Base-by-base conservation (phyloP, 2,329 filamentous ascomycete species). In the Beauveria asiatica region DNA sequence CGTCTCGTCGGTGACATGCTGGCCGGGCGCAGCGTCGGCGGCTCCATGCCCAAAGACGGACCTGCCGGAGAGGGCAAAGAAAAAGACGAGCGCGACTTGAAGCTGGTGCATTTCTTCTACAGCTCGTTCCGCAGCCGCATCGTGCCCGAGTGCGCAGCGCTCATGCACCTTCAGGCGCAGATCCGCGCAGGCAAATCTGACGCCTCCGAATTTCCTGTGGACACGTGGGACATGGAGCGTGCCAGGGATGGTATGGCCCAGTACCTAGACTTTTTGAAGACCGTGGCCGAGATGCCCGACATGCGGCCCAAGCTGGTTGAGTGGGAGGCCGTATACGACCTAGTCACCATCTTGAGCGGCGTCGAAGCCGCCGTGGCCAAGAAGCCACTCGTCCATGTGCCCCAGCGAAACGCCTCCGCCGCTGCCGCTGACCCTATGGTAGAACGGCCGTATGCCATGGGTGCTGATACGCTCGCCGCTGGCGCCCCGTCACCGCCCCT, bases 151-250 rank as follows among this genome's bases (percentile, higher is more conserved):
- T 96, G 92, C 17, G 90, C 92, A 59, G 92, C 92, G n/a, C 79
- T 97, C 42, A 96, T 97, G 76, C 91, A 94, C 68, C 82, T 96
- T 3, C 93, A 97, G 75, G 90, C 90, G 17, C 89, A 96, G 69
- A 96, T 97, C 39, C 87, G 90, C 46, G 85, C 87, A 45, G 86
- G 87, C 37, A 81, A 86, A 60, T 85, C 87, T 17, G 83, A 93
- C 62, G 86, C 90, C 0, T 85, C 90, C 63, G 92, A 97, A 68
- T 97, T 97, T 67, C 93, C 93, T 0, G 86, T 97, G 1, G 95
- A 97, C 67, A 83, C 92, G 51, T 97, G 93, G 93, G 93, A 97
- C 68, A 96, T 97, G 88, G 93, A 97, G 71, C 85, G 93, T 16
- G 93, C 95, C 61, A 96, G 96, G 71, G 93, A 97, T 69, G 93